These are phyloP conservation scores for Colletotrichum trifolii DNA, from an alignment of 2,329 filamentous ascomycete genomes.

Conservation along the genomic window DNA sequence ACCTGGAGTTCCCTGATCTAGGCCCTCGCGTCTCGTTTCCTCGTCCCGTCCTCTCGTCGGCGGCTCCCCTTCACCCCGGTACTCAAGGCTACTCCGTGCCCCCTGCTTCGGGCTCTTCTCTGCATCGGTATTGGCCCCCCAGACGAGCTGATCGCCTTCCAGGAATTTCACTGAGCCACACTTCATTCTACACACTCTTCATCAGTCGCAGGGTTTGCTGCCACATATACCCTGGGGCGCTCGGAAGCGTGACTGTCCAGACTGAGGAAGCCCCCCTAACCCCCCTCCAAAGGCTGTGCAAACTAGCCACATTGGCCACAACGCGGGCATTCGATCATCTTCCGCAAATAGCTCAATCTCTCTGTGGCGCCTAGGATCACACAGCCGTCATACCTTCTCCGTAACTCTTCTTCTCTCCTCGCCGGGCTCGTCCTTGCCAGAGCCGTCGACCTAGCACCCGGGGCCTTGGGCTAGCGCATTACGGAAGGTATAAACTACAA, in stretches of 20 bases:
- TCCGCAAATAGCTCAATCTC: conserved; percentile 37
- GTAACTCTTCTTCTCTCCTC: not conserved
- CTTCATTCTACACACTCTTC: conserved; percentile 21
- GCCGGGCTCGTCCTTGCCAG: conserved; percentile 20
- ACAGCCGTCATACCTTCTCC: conserved; percentile 28
- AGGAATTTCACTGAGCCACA: conserved; percentile 35
- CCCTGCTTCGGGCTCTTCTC: conserved; percentile 38
- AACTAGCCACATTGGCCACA: conserved; percentile 37
- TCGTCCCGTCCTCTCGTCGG: conserved; percentile 35
- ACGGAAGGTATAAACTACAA: conserved; percentile 33
- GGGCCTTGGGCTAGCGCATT: conserved; percentile 30
- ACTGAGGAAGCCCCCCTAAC: conserved; percentile 10
- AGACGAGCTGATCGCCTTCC: conserved; percentile 33
- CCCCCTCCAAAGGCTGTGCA: conserved; percentile 30
- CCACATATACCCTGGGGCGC: conserved; percentile 34
- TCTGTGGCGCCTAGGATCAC: conserved; percentile 32
- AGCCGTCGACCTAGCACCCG: conserved; percentile 12
- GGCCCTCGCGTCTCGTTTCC: conserved; percentile 32
- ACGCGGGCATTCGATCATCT: conserved; percentile 31
- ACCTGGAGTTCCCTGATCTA: conserved; percentile 26
- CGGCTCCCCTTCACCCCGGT: conserved; percentile 30
- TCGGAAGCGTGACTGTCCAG: conserved; percentile 31
- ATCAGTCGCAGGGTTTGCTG: conserved; percentile 32
- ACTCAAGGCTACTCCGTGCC: conserved; percentile 24
- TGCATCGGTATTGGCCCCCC: conserved; percentile 36